Evolutionary conservation across 129 eudicot genomes (phyloP).

Genomic region (Ambrosia trifida): DNA sequence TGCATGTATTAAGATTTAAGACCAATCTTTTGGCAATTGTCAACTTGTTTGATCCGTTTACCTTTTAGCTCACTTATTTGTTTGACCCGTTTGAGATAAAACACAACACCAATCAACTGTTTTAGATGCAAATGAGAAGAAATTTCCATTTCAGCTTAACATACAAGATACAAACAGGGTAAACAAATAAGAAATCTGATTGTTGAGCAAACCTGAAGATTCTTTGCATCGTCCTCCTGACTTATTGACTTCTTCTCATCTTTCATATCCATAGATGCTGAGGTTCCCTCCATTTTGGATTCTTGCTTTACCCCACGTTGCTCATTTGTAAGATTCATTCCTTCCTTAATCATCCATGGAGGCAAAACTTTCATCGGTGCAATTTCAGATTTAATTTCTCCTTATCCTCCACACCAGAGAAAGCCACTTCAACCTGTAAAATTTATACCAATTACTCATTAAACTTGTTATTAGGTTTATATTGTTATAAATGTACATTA

Average conservation of each 20-base stretch:
- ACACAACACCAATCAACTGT: background rate
- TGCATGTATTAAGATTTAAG: background rate
- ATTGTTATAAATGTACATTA: background rate
- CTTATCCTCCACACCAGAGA: constrained; percentile 63
- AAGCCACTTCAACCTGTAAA: constrained; percentile 73
- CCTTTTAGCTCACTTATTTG: background rate
- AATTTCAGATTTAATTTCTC: constrained; percentile 45
- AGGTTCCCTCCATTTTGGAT: constrained; percentile 48
- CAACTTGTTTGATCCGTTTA: background rate
- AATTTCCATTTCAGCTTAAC: background rate
- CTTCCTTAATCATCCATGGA: constrained; percentile 94
- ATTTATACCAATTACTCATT: background rate
- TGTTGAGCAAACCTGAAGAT: constrained; percentile 50
- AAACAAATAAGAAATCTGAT: background rate
- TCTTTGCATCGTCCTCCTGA: constrained; percentile 56
- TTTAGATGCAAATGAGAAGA: background rate
- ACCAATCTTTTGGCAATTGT: background rate
- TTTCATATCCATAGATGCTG: constrained; percentile 37
- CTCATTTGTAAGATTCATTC: constrained; percentile 84
- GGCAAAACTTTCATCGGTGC: constrained; percentile 72
- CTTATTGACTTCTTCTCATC: constrained; percentile 72
- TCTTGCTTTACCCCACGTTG: constrained; percentile 78
- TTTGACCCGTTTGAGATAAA: background rate
- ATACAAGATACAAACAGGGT: background rate
- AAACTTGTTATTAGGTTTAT: background rate